phyloP scores from a whole-genome alignment of 169 alveolate genomes.

The Blepharisma undulans region DNA sequence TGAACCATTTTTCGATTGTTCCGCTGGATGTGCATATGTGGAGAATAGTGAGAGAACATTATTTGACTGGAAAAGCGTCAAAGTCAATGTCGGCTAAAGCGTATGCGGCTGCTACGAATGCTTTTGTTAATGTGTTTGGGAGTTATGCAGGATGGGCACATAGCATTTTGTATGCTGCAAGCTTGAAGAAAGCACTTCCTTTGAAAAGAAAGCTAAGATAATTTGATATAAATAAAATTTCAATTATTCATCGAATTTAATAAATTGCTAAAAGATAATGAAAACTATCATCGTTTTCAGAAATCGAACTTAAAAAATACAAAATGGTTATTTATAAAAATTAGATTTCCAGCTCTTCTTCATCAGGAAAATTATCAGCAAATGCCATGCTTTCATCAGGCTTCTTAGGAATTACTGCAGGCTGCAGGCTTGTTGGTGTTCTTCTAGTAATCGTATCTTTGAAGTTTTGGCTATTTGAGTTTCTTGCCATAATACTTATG shows the following conservation, averaged over 20 bases:
- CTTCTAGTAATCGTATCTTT: background rate
- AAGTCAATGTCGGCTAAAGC: slow-evolving; percentile 36
- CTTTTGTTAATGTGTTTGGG: slow-evolving; percentile 53
- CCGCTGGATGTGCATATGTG: slow-evolving; percentile 93
- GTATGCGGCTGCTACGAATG: slow-evolving; percentile 40
- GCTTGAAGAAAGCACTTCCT: slow-evolving; percentile 18
- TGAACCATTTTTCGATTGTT: slow-evolving; percentile 76
- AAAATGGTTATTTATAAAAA: background rate
- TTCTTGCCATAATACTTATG: background rate
- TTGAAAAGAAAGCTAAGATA: background rate
- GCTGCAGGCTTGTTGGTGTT: background rate
- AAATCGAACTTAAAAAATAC: background rate
- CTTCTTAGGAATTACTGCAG: background rate
- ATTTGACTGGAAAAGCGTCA: slow-evolving; percentile 30
- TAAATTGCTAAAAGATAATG: too few relatives aligned
- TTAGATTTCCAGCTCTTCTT: background rate
- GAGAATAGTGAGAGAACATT: slow-evolving; percentile 52
- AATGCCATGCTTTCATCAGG: background rate
- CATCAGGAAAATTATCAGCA: background rate
- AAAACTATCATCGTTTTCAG: too few relatives aligned
- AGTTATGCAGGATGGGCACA: slow-evolving; percentile 79
- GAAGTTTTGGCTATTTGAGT: background rate
- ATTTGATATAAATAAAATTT: background rate
- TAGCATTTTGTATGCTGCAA: slow-evolving; percentile 64
- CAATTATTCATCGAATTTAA: too few relatives aligned